Base-by-base conservation (phyloP, 169 alveolate genomes). In the Eimeria zaria region DNA sequence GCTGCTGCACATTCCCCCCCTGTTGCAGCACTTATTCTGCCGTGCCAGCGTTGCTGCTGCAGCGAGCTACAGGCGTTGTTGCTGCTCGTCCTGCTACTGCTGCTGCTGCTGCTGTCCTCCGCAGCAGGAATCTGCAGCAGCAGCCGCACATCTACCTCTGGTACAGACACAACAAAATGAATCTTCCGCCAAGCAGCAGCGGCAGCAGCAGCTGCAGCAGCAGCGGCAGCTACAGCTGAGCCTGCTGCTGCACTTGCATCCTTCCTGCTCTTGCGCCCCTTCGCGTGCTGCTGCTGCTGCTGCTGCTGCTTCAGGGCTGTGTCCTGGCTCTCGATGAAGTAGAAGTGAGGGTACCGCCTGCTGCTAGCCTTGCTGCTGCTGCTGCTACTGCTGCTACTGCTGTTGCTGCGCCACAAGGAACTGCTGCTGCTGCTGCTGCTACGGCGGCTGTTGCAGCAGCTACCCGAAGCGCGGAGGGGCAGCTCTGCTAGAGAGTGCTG, bases 391-490 rank as follows among this genome's bases (percentile, higher is more conserved):
- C 69, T 83, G 89, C 89, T 80, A 55, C 81, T 71, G 64, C 88
- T 80, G 41, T 12, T 80, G 16, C 84, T 73, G 87, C 87, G 64
- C 30, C 62, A 44, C 9, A 76, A 41, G 60, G 22, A 22, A 6
- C 91, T 84, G 78, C 91, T n/a, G 91, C 78, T 51, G 91, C 78
- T 84, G 60, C 91, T 84, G 78, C 46, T 58, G 67, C 76, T 83
- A 76, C 91, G 58, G 67, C 91, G 3, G 89, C 64, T 39, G 89
- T 51, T 80, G 51, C 80, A n/a, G 62, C 76, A 8, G 53, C 78
- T 84, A 60, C 76, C 62, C 44, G 87, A 22, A 11, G 87, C 62
- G 39, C 62, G 30, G 30, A 18, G 87, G 4, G 36, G 44, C 87
- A 76, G 33, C 64, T 36, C 33, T 7, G 18, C 9, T n/a, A 41